Conservation (phyloP, 768 basidiomycete species). For the Inosperma sp. region DNA sequence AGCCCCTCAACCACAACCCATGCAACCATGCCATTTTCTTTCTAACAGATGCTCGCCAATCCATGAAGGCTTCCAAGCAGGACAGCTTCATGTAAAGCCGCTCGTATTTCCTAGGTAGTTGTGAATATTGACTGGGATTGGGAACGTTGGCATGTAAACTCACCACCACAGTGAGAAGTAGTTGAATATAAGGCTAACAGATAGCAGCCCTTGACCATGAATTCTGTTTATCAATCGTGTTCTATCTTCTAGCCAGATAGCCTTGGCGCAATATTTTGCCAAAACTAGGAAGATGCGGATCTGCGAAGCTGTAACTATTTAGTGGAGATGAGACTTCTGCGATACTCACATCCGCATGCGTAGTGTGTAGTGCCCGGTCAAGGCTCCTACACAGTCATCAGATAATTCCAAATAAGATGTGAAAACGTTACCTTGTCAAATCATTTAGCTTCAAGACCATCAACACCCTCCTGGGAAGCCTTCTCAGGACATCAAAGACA, state of each 20-base stretch:
- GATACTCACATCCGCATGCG: constrained; percentile 62
- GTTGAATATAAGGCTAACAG: constrained; percentile 39
- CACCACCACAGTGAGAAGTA: constrained; percentile 71
- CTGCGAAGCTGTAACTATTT: constrained; percentile 31
- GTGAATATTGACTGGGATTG: background rate
- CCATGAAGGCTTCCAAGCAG: constrained; percentile 58
- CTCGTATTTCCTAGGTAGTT: constrained; percentile 51
- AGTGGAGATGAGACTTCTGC: background rate
- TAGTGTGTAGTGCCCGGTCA: constrained; percentile 83
- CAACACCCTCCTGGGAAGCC: constrained; percentile 76
- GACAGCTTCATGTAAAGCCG: constrained; percentile 45
- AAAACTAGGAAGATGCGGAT: constrained; percentile 87
- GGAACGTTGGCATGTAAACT: constrained; percentile 21
- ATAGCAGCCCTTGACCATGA: constrained; percentile 47
- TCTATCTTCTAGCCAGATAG: constrained; percentile 73
- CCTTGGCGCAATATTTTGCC: constrained; percentile 79
- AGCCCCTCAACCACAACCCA: constrained; percentile 55
- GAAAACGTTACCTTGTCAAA: constrained; percentile 57
- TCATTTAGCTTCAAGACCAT: constrained; percentile 88
- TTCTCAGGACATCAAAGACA: constrained; percentile 82
- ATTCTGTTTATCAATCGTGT: constrained; percentile 43
- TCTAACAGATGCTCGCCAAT: constrained; percentile 51
- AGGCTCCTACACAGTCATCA: constrained; percentile 50
- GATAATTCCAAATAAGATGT: background rate
- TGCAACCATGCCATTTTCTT: constrained; percentile 60